phyloP scores from a whole-genome alignment of 1,284 basidiomycete genomes.

The Laetiporus sulphureus region DNA sequence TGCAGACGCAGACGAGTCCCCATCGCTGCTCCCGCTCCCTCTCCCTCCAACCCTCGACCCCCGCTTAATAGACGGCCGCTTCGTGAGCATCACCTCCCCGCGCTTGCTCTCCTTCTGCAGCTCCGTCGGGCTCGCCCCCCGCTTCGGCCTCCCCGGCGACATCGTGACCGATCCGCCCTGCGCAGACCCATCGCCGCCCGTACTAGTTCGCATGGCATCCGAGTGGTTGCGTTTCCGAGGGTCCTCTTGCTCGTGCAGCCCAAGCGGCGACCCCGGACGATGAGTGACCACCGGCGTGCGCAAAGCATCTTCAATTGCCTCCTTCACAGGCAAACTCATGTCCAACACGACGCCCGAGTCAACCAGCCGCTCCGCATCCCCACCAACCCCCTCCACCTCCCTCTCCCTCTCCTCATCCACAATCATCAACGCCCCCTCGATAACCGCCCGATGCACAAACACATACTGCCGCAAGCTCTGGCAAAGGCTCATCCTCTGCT shows the following conservation, averaged over 20 bases:
- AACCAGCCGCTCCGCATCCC: neutral
- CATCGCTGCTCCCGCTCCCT: no score
- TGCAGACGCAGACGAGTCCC: neutral
- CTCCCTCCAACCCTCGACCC: conserved; percentile 32
- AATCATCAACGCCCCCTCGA: conserved; percentile 74
- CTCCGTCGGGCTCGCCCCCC: conserved; percentile 67
- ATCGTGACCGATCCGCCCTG: conserved; percentile 4
- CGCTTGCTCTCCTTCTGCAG: conserved; percentile 51
- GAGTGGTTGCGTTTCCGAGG: conserved; percentile 13
- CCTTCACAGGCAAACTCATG: neutral
- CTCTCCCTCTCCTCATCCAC: conserved; percentile 63
- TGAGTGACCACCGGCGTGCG: neutral
- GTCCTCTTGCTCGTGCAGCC: conserved; percentile 7
- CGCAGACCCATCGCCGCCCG: conserved; percentile 11
- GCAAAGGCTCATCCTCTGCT: conserved; percentile 88
- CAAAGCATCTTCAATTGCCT: neutral
- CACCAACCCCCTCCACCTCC: conserved; percentile 12
- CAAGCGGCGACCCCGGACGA: conserved; percentile 10
- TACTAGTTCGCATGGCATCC: conserved; percentile 12
- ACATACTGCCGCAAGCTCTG: conserved; percentile 87
- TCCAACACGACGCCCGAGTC: conserved; percentile 1
- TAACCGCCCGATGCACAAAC: conserved; percentile 82
- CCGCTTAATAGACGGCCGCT: conserved; percentile 62
- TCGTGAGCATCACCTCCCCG: conserved; percentile 50
- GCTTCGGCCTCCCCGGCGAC: conserved; percentile 44